Conservation (phyloP, 331 rosid species). For the Pyracantha coccinea region DNA sequence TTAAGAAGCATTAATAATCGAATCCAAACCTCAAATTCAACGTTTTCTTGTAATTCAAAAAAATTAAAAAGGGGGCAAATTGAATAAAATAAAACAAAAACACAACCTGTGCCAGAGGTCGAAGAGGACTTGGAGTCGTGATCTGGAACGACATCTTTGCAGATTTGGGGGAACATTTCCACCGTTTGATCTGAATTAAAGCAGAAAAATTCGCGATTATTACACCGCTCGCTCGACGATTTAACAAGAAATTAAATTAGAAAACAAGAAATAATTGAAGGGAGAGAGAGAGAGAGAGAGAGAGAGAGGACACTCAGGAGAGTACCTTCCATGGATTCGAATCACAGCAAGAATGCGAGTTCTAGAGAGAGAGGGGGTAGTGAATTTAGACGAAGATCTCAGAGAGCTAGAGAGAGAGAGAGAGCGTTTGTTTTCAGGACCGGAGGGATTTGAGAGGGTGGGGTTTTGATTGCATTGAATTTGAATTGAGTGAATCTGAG, state of each 20-base stretch:
- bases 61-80: neutral
- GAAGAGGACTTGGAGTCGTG: slow-evolving; percentile 21
- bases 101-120: slow-evolving; percentile 29
- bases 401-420: slow-evolving; percentile 20
- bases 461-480: slow-evolving; percentile 27
- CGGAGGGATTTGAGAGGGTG: neutral
- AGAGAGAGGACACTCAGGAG: neutral
- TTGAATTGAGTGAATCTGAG: slow-evolving; percentile 28
- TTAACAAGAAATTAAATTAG: neutral
- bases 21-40: neutral
- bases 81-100: neutral
- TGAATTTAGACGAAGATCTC: slow-evolving; percentile 3
- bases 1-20: neutral
- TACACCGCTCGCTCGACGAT: neutral
- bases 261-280: neutral
- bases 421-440: neutral
- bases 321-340: slow-evolving; percentile 48
- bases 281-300: slow-evolving; percentile 1
- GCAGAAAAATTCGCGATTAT: neutral
- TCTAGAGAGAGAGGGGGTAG: slow-evolving; percentile 11
- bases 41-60: neutral
- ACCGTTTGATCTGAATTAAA: slow-evolving; percentile 34
- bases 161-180: slow-evolving; percentile 23
- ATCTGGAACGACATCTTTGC: slow-evolving; percentile 12
- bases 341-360: slow-evolving; percentile 5